Base-by-base conservation (phyloP, 177 flowering plant genomes). In the Tripterygium wilfordii region DNA sequence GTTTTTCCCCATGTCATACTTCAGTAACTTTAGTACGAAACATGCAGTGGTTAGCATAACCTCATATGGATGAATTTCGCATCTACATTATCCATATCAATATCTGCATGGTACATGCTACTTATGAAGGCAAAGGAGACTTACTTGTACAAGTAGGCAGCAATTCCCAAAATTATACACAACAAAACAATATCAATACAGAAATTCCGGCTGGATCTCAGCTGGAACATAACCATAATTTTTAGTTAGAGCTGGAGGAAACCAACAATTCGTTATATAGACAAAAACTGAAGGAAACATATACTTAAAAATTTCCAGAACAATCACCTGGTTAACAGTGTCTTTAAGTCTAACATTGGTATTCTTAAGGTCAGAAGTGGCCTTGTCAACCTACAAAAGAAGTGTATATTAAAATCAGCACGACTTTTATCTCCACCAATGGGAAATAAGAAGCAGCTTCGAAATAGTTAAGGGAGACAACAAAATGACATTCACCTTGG, bases 131-230 rank as follows among this genome's bases (percentile, higher is more conserved):
- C 22, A 24, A 13, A 10, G 41, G 45, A 19, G 59, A 57, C 94
- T 82, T 78, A 92, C 98, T 92, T 89, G 83, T 92, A 92, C 36
- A 88, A 60, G 53, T 92, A 92, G 44, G 96, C 92, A 53, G 96
- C 96, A 49, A 88, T 88, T 15, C 98, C 98, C 48, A 88, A 76
- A 53, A 92, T 82, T 56, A 92, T 49, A 42, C 88, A 80, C 61
- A 92, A 49, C 50, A 92, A 70, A 60, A 88, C 66, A 47, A 92
- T 88, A 71, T 92, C 96, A 50, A 92, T 80, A 57, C 98, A 92
- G 74, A 92, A 88, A 57, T 92, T 92, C 43, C 96, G 62, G 41
- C 96, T 85, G 40, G 98, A 88, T 53, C 98, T 72, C 65, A 92
- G 68, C 96, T 90, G 96, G 1, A 68, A 66, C 1, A 67, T 38